Evolutionary conservation across 768 basidiomycete genomes (phyloP).

Genomic region (Serendipita sp.): DNA sequence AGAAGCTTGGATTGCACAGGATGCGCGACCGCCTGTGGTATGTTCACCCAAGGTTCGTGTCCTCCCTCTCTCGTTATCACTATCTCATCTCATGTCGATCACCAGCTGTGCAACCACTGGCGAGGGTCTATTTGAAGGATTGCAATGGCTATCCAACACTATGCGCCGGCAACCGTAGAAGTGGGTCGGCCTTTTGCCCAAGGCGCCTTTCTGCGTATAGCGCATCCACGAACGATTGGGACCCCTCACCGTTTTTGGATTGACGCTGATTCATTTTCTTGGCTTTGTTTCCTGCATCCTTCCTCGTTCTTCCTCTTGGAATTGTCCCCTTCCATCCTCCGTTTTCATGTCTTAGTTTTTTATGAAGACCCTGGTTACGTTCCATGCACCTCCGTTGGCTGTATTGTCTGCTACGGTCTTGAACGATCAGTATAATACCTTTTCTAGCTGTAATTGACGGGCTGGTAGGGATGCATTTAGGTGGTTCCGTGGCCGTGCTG

Average conservation of each 20-base stretch:
- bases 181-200: neutral
- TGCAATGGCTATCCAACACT: conserved; percentile 95
- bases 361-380: neutral
- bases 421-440: too few relatives aligned
- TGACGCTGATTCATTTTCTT: neutral
- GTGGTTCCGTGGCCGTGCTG: too few relatives aligned
- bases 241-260: neutral
- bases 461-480: too few relatives aligned
- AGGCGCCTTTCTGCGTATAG: neutral
- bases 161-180: conserved; percentile 61
- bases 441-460: too few relatives aligned
- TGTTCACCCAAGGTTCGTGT: conserved; percentile 84
- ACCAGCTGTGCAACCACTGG: conserved; percentile 86
- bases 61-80: neutral
- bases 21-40: conserved; percentile 99
- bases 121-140: conserved; percentile 90
- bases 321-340: neutral
- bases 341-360: neutral
- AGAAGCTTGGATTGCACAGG: conserved; percentile 83
- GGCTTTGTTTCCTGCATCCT: neutral
- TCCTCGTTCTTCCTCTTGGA: neutral
- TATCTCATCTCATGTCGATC: too few relatives aligned
- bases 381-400: too few relatives aligned
- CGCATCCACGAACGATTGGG: neutral
- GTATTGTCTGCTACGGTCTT: too few relatives aligned